These are phyloP conservation scores for Tricholoma sp. DNA, from an alignment of 768 basidiomycete species.

Conservation along the genomic window DNA sequence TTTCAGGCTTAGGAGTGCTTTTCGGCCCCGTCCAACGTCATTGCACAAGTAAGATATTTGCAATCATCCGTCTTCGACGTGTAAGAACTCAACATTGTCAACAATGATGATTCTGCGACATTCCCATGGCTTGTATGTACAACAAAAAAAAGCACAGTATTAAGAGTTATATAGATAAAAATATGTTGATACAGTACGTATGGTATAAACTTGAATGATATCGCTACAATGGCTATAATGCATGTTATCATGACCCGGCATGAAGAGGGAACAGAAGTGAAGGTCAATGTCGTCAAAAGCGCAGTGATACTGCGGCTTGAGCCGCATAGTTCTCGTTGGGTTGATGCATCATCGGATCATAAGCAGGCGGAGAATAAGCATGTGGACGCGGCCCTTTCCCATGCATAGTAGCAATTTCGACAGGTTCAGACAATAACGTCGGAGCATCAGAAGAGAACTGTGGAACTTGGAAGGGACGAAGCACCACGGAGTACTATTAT, in stretches of 20 bases:
- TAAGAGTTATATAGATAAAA: slow-evolving; percentile 4
- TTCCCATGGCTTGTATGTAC: background rate
- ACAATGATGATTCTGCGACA: background rate
- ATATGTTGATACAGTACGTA: slow-evolving; percentile 1
- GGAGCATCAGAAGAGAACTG: slow-evolving; percentile 32
- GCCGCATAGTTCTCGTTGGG: slow-evolving; percentile 24
- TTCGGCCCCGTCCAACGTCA: too few species aligned
- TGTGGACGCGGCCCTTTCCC: slow-evolving; percentile 44
- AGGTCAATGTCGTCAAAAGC: slow-evolving; percentile 1
- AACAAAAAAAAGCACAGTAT: slow-evolving; percentile 2
- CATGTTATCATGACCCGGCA: slow-evolving; percentile 15
- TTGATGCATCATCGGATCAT: slow-evolving; percentile 28
- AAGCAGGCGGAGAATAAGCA: slow-evolving; percentile 48
- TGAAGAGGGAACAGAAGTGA: slow-evolving; percentile 8
- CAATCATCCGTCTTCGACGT: too few species aligned
- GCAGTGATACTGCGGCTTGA: slow-evolving; percentile 11
- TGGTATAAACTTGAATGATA: background rate
- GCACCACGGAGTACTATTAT: slow-evolving; percentile 39
- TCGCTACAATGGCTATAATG: background rate
- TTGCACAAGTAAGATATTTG: too few species aligned
- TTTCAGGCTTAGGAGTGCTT: too few species aligned
- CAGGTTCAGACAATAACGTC: slow-evolving; percentile 41
- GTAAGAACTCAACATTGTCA: too few species aligned
- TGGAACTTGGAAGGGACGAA: slow-evolving; percentile 39
- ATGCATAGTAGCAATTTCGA: slow-evolving; percentile 49